Base-by-base conservation (phyloP, 352 stramenopile genomes). In the Globisporangium carolinianum region DNA sequence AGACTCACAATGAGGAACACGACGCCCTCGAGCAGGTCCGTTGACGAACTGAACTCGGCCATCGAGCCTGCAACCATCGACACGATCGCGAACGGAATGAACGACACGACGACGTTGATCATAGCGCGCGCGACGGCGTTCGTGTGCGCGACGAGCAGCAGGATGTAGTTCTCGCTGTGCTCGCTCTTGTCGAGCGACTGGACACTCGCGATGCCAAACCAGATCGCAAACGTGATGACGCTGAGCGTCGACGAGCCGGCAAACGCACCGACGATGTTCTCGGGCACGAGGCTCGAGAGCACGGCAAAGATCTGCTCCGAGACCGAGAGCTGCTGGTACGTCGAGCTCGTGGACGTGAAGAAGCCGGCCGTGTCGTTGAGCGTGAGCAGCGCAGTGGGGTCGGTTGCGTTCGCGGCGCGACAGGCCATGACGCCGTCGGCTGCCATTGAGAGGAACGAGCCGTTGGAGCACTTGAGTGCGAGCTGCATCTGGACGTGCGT, bases 271-370 rank as follows among this genome's bases (percentile, higher is more conserved):
- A 89, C 68, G 51, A 91, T 83, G 62, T 93, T 91, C 47, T 79
- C 70, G 5, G 83, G 83, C 54, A 93, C 75, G 38, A 88, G 62
- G 41, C 71, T 62, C 37, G 75, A 69, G 46, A 88, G 48, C 57
- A 89, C 89, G 43, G 58, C 65, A 52, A 92, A 83, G 54, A 90
- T 65, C 60, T 90, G 77, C 57, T 90, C 76, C 7, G 78, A 83
- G 10, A 90, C 71, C 36, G 68, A 76, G 46, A 88, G 63, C 43
- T 65, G 63, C 36, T 67, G 59, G 60, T 76, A 81, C 24, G 69
- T 66, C 9, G 68, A 69, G 42, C 72, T 53, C 9, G 65, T 54
- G 6, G 55, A 57, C 41, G 63, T 35, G 55, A 87, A 78, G 48
- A 77, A 86, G n/a, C 62, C 65, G 5, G 65, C 68, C 17, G 71